These are phyloP conservation scores for Apiospora aurea DNA, from an alignment of 2,329 filamentous ascomycete genomes.

Conservation along the genomic window DNA sequence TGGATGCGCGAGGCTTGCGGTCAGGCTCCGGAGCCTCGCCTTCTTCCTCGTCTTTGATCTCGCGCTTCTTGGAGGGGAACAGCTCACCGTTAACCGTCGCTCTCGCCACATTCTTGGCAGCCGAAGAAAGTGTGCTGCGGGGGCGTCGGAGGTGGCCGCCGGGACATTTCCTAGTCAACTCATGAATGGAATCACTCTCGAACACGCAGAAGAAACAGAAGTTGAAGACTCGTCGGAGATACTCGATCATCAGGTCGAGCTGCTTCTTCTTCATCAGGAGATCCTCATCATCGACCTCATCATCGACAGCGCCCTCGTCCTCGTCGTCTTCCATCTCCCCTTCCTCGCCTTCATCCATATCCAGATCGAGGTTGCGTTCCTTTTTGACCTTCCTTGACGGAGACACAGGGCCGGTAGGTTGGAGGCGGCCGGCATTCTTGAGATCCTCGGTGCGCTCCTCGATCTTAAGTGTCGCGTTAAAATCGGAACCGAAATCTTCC, in stretches of 20 bases:
- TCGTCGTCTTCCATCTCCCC: conserved; percentile 79
- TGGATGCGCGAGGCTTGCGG: conserved; percentile 76
- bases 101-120: conserved; percentile 83
- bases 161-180: conserved; percentile 93
- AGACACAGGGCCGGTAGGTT: conserved; percentile 65
- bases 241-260: conserved; percentile 93
- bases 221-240: conserved; percentile 94
- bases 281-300: conserved; percentile 90
- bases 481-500: conserved; percentile 77
- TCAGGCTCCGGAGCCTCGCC: conserved; percentile 70
- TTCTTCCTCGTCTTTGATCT: conserved; percentile 67
- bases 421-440: conserved; percentile 76
- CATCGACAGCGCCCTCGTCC: conserved; percentile 79
- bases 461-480: conserved; percentile 80
- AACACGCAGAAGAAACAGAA: conserved; percentile 99
- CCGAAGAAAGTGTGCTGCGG: conserved; percentile 80
- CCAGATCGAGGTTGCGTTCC: conserved; percentile 64
- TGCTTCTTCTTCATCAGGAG: conserved; percentile 94
- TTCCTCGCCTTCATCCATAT: conserved; percentile 69
- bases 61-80: conserved; percentile 84
- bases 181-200: conserved; percentile 95
- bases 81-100: conserved; percentile 84
- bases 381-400: conserved; percentile 70
- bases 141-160: conserved; percentile 96
- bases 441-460: conserved; percentile 88